Evolutionary conservation across 805 yeast genomes (phyloP), one percentile per base, ranked within the genome.

Genomic region (Yamadazyma phyllophila): DNA sequence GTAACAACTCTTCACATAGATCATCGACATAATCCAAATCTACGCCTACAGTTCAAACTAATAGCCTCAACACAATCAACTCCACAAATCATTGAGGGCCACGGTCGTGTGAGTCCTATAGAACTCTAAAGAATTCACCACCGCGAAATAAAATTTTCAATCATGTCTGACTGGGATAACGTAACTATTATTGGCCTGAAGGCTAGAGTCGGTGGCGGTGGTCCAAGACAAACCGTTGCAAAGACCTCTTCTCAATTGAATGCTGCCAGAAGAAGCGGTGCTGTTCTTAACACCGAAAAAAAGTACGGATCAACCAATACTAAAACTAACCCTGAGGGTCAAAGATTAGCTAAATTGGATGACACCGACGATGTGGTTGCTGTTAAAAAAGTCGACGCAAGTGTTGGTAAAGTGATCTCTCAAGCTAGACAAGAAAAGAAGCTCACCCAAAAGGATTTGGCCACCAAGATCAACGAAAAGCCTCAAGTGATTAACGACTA

Each of bases 401-500:
- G 73, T 47, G 98, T 94, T 26, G 99, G 98, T 54, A 87, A 85
- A 64, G 85, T 92, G 45, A 90, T 94, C 56, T 78, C 82, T 43
- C 76, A 82, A 64, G 96, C 86, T 31, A 83, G 99, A 74, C 83
- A 82, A 59, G 97, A 88, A 48, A 89, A 90, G 77, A 80, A 81
- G 60, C 65, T 91, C 63, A 85, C 97, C 8, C 99, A 94, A 70
- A 94, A 94, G 78, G 99, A 94, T 59, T 78, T 94, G 60, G 99
- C 99, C 58, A 89, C 96, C 46, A 87, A 85, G 66, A 80, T 92
- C 62, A 92, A 91, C 66, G 99, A 94, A 73, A 94, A 94, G 76
- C 97, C 97, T 50, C 89, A 84, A 56, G 86, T 94, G 50, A 83
- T 94, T 62, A 91, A 89, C 69, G 99, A 94, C 63, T 94, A 94